phyloP scores from a whole-genome alignment of 768 basidiomycete genomes.

The Trametes punicea region DNA sequence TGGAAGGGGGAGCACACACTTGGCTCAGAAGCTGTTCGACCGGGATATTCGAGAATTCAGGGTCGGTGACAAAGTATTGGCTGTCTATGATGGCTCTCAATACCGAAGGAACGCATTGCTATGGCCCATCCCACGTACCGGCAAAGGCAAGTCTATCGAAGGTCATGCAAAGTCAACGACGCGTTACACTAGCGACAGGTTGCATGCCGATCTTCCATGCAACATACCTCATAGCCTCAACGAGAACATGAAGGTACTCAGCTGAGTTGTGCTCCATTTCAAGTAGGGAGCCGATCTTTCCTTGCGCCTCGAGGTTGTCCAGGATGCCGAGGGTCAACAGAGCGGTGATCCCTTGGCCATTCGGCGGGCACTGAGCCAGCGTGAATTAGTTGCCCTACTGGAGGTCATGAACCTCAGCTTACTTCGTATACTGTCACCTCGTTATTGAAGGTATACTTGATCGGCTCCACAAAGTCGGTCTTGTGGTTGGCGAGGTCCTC shows the following conservation, averaged over 20 bases:
- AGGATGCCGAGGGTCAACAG: constrained; percentile 91
- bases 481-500: constrained; percentile 87
- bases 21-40: constrained; percentile 83
- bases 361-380: constrained; percentile 75
- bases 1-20: constrained; percentile 36
- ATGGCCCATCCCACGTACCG: constrained; percentile 42
- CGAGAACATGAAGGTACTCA: constrained; percentile 82
- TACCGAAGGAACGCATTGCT: not conserved
- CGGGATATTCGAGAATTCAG: constrained; percentile 72
- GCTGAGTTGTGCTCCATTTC: constrained; percentile 89
- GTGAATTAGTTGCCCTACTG: not conserved
- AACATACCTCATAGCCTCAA: constrained; percentile 77
- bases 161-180: not conserved
- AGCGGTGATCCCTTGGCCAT: constrained; percentile 95
- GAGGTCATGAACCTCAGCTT: constrained; percentile 11
- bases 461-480: constrained; percentile 81
- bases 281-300: constrained; percentile 61
- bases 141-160: constrained; percentile 54
- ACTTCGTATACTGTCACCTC: constrained; percentile 94
- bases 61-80: constrained; percentile 91
- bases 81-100: constrained; percentile 51
- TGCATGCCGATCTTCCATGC: not conserved
- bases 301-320: constrained; percentile 77
- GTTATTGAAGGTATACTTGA: constrained; percentile 81
- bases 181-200: not conserved